Conservation (phyloP, 2,329 filamentous ascomycete species). For the Claviceps citrina region DNA sequence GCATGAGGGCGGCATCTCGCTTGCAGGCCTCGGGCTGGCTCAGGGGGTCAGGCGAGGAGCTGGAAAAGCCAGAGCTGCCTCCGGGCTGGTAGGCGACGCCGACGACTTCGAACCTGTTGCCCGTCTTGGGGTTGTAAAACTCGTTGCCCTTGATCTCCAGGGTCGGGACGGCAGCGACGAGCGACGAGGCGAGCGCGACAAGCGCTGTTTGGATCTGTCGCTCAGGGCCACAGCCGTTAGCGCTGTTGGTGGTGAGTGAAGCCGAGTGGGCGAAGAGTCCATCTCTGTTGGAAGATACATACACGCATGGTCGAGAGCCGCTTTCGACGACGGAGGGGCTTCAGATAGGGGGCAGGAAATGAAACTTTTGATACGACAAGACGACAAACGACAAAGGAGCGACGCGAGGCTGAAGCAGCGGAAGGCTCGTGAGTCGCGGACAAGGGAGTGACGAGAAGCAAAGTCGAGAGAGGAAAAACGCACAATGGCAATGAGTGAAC, state of each 20-base stretch:
- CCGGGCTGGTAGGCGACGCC: conserved; percentile 57
- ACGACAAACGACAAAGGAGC: too few relatives aligned
- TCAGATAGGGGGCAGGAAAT: too few relatives aligned
- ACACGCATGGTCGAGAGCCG: too few relatives aligned
- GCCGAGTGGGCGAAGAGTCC: too few relatives aligned
- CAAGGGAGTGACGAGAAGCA: conserved; percentile 12
- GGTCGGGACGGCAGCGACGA: conserved; percentile 40
- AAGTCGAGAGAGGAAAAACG: conserved; percentile 2
- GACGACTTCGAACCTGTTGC: conserved; percentile 48
- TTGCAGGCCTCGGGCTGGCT: conserved; percentile 42
- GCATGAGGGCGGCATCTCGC: conserved; percentile 50
- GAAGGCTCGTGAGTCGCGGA: too few relatives aligned
- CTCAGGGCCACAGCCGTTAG: conserved; percentile 4
- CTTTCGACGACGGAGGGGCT: too few relatives aligned
- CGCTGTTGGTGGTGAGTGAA: too few relatives aligned
- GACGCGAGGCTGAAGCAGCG: too few relatives aligned
- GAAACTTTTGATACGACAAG: too few relatives aligned
- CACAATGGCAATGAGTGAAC: not conserved
- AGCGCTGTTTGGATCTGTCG: conserved; percentile 27
- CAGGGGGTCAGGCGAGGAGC: conserved; percentile 39
- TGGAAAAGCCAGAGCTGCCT: conserved; percentile 45
- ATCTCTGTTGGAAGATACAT: too few relatives aligned
- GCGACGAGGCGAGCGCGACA: conserved; percentile 36
- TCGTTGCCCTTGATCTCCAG: conserved; percentile 41
- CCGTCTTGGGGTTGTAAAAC: conserved; percentile 43